Base-by-base conservation (phyloP, 139 green algal species). In the Micractinium sp. region DNA sequence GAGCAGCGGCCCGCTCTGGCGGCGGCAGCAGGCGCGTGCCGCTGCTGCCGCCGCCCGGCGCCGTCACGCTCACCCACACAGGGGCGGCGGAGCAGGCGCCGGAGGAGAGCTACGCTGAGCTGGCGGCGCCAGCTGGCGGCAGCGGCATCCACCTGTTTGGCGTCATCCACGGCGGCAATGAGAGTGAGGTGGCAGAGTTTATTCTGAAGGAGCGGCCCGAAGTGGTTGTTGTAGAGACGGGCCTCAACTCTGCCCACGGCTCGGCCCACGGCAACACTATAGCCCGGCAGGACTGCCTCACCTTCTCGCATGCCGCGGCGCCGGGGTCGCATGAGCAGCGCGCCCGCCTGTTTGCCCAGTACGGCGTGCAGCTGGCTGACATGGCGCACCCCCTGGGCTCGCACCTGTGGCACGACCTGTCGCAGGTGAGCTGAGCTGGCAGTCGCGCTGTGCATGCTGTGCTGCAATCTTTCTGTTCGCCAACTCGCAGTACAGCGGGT, bases 161-260 rank as follows among this genome's bases (percentile, higher is more conserved):
- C 35, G 56, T 79, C 15, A n/a, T 88, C 23, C 91, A 93, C 61
- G 85, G 33, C 41, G 89, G 85, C 47, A 82, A 73, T 31, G 83
- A 87, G 38, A 67, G 38, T 25, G 83, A 79, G 67, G 67, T 87
- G 67, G 83, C 66, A 0, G 83, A 87, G 66, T 87, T 87, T 27
- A 79, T 87, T 29, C 35, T 87, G 83, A 36, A 67, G 39, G 29
- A 87, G 67, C 83, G 66, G 20, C 83, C 83, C 25, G 31, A 79
- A 38, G 83, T 87, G 27, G 83, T 87, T 38, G 83, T 87, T 27
- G 83, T 87, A 29, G 83, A 87, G 67, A 87, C 83, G 0, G 18
- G 60, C 9, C 63, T 95, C 25, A 95, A 92, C 15, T 82, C 95
- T 12, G 91, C 92, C 74, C 93, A 96, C 76, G 95, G 95, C 76